These are phyloP conservation scores for Apiotrichum brassicae DNA, from an alignment of 1,284 basidiomycete species.

Conservation along the genomic window DNA sequence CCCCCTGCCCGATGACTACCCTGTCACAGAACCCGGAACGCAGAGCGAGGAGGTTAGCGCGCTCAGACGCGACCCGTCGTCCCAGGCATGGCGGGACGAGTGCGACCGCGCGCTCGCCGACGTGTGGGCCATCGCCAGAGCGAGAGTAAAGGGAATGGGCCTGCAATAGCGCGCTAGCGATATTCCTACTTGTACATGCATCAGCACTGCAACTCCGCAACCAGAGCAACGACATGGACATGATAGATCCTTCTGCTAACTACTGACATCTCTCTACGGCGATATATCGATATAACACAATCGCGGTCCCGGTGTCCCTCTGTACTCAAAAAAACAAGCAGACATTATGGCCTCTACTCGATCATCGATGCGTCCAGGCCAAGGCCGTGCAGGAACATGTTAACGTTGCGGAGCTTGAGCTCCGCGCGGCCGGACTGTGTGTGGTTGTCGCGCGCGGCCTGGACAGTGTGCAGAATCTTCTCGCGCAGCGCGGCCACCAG, in stretches of 20 bases:
- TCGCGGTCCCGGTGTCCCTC: no score
- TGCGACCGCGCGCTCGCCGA: conserved; percentile 64
- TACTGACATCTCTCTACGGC: not conserved
- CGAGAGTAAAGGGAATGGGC: conserved; percentile 48
- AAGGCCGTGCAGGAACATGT: conserved; percentile 47
- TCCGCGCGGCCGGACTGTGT: conserved; percentile 33
- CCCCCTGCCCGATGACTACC: conserved; percentile 28
- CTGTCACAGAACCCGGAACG: conserved; percentile 44
- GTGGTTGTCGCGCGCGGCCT: conserved; percentile 36
- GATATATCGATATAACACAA: no score
- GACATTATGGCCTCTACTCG: not conserved
- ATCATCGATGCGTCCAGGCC: conserved; percentile 43
- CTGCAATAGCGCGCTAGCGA: no score
- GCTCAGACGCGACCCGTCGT: conserved; percentile 20
- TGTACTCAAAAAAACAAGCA: no score
- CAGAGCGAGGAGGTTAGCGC: conserved; percentile 40
- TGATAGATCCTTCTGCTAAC: not conserved
- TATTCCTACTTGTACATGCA: no score
- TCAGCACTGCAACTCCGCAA: no score
- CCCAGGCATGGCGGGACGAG: conserved; percentile 56
- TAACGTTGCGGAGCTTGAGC: conserved; percentile 45
- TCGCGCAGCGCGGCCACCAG: conserved; percentile 83
- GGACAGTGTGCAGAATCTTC: conserved; percentile 54
- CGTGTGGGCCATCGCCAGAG: conserved; percentile 67
- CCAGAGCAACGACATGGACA: not conserved